Evolutionary conservation across 345 rosid species (phyloP).

Genomic region (Bruguiera gymnorhiza): DNA sequence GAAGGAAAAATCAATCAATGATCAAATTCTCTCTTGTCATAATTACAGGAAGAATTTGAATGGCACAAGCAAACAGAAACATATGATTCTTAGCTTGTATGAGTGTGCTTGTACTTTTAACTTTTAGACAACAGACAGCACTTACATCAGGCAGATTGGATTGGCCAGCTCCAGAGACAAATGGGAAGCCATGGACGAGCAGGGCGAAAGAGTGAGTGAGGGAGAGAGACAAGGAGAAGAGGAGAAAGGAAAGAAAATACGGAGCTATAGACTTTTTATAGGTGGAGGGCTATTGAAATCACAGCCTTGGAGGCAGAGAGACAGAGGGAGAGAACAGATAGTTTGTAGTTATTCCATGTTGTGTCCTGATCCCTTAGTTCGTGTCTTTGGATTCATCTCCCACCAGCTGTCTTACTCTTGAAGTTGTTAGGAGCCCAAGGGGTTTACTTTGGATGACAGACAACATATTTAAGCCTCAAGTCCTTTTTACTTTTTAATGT

Average conservation of each 20-base stretch:
- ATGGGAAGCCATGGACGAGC: slow-evolving; percentile 44
- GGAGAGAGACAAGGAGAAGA: too few relatives aligned
- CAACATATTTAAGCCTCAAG: too few relatives aligned
- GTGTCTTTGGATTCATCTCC: slow-evolving; percentile 28
- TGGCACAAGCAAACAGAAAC: background rate
- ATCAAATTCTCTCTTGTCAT: background rate
- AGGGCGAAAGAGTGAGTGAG: background rate
- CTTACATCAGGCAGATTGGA: slow-evolving; percentile 34
- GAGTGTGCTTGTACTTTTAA: background rate
- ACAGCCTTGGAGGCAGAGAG: slow-evolving; percentile 15
- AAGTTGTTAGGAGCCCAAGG: background rate
- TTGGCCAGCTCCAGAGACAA: slow-evolving; percentile 30
- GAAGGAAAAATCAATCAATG: slow-evolving; percentile 10
- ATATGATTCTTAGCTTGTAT: background rate
- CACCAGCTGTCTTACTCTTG: slow-evolving; percentile 27
- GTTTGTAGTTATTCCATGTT: background rate
- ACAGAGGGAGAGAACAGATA: background rate
- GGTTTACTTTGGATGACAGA: background rate
- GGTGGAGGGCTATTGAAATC: background rate
- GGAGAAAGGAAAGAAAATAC: background rate
- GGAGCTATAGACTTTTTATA: slow-evolving; percentile 5
- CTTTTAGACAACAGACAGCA: slow-evolving; percentile 5
- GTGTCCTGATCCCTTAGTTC: background rate
- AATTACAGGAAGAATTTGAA: background rate
- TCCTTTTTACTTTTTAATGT: too few relatives aligned